Base-by-base conservation (phyloP, 2,329 filamentous ascomycete species). In the Tolypocladium endophyticum region DNA sequence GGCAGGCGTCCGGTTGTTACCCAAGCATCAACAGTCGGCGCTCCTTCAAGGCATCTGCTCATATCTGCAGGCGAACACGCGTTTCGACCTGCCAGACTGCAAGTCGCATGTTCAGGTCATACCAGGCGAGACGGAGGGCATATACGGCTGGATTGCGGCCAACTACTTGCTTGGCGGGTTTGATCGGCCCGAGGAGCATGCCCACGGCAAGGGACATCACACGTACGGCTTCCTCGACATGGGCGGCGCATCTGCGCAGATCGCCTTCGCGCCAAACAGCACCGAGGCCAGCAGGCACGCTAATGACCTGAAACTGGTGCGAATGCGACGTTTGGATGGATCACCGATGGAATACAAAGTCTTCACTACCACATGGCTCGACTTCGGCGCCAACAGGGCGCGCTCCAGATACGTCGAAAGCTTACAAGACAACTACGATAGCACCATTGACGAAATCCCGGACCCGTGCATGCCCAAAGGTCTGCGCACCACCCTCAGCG, bases 171-270 rank as follows among this genome's bases (percentile, higher is more conserved):
- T 99, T 1, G 93, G 92, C 35, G 91, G 92, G 4, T 97, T 99
- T 67, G 89, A 97, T 71, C 79, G 82, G 23, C 87, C 90, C 0
- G 77, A 87, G 57, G 76, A 85, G 18, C 90, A 96, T 67, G 78
- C 84, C 58, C 91, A 96, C 71, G 92, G 91, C 58, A 92, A 96
- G 64, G 85, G 83, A 33, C 94, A 97, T 71, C 89, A 92, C 69
- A 99, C 94, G 0, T 99, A 97, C 72, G 94, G 94, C 0, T 99
- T 99, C 69, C 78, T 99, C 62, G 94, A 99, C 71, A 99, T 99
- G 95, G 94, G 94, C 56, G 94, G 94, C 57, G 94, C 94, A 33
- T 97, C 93, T 0, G 93, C 94, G 20, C 94, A 99, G 75, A 97
- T 99, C 69, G 94, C 95, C 0, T 99, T 99, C 73, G 93, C 92